Conservation (phyloP, 2,329 filamentous ascomycete species). For the Fusarium secorum region DNA sequence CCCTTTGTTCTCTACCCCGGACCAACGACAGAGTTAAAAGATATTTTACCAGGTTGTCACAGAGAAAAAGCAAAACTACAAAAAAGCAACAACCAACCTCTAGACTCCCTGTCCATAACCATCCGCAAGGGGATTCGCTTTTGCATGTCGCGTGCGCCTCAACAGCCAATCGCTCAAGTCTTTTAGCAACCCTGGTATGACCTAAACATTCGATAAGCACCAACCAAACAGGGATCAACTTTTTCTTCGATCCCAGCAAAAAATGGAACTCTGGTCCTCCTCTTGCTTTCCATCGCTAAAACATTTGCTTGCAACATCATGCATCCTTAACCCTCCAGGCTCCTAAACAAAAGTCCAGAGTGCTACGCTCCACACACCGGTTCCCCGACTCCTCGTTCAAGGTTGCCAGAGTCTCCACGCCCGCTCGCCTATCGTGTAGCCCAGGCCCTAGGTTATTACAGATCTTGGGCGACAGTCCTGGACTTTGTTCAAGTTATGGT, state of each 20-base stretch:
- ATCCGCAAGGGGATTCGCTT: conserved; percentile 13
- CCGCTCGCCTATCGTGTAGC: conserved; percentile 30
- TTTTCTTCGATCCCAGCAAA: conserved; percentile 6
- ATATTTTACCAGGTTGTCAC: not conserved
- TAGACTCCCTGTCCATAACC: not conserved
- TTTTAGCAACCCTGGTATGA: conserved; percentile 10
- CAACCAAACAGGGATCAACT: conserved; percentile 15
- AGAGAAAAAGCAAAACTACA: conserved; percentile 5
- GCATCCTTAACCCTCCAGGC: not conserved
- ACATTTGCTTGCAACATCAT: not conserved
- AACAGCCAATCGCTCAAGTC: conserved; percentile 20
- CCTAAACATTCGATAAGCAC: conserved; percentile 33
- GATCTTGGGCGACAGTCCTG: not conserved
- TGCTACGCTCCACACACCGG: not conserved
- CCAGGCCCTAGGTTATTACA: not conserved
- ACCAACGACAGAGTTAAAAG: not conserved
- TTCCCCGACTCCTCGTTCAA: not conserved
- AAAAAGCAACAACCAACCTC: conserved; percentile 6
- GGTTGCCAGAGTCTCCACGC: not conserved
- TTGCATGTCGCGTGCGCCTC: conserved; percentile 23
- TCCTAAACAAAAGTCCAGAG: not conserved
- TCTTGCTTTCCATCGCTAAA: not conserved
- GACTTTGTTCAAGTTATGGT: not conserved
- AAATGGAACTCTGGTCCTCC: not conserved
- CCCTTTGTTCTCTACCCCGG: not conserved